Evolutionary conservation across 768 basidiomycete species (phyloP), one percentile per base, ranked within the genome.

Genomic region (Calocera viscosa): DNA sequence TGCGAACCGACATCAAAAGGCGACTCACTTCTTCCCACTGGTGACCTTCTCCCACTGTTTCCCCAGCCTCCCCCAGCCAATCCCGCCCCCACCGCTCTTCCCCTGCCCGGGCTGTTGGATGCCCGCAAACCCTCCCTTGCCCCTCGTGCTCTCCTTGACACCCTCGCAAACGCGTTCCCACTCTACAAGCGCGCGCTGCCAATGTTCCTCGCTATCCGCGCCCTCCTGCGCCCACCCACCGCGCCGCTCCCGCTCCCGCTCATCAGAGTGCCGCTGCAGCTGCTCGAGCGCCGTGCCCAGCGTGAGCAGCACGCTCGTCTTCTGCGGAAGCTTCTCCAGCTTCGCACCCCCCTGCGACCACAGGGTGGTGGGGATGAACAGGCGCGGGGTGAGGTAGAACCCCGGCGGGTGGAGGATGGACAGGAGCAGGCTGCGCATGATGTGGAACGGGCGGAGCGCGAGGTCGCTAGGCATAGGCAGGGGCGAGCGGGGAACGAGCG

Each of bases 271-370:
- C 30, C 30, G 24, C 30, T 60, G 53, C 64, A 94, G 80, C 65
- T 92, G 88, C 69, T 92, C 89, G 70, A 94, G 79, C 32, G 90
- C 90, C 32, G 84, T 83, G 70, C 84, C 85, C 26, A 95, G 78
- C 64, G 91, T 84, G 67, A 87, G 86, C 41, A 95, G 86, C 65
- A 91, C 89, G 40, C 89, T 85, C 47, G 93, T 85, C 77, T 96
- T 94, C 72, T 94, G 91, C 64, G 85, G 82, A 35, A 93, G 73
- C 72, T 90, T 92, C 38, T 80, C 78, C 63, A 96, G 82, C 75
- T 93, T 94, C 33, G 88, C 90, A 43, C 92, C 91, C 32, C 89
- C 88, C 74, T 91, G 89, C 49, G 90, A 89, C 93, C 93, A 95
- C 26, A 94, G 88, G 73, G 91, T 90, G 66, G 85, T 84, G 16